Conservation (phyloP, 2,329 filamentous ascomycete species). For the Penicillium expansum region DNA sequence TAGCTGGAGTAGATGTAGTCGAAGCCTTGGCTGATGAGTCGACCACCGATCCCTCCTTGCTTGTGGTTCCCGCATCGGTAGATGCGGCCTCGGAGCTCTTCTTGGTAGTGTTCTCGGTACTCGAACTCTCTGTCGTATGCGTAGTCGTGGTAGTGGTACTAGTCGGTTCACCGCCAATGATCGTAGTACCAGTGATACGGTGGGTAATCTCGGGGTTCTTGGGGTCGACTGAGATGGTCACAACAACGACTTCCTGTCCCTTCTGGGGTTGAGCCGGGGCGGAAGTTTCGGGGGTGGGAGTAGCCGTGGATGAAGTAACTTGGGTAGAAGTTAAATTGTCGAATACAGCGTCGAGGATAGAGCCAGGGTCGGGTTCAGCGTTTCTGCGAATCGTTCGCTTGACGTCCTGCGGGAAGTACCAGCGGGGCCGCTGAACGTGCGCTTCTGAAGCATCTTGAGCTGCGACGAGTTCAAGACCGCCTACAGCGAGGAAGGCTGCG, state of each 20-base stretch:
- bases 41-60: neutral
- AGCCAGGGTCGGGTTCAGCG: neutral
- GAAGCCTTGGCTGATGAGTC: slow-evolving; percentile 3
- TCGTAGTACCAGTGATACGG: slow-evolving; percentile 20
- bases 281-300: slow-evolving; percentile 2
- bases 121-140: slow-evolving; percentile 1
- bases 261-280: neutral
- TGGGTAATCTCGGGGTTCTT: slow-evolving; percentile 14
- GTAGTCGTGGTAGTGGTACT: slow-evolving; percentile 8
- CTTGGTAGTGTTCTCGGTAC: neutral
- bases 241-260: slow-evolving; percentile 21
- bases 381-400: slow-evolving; percentile 24
- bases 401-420: slow-evolving; percentile 35
- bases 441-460: slow-evolving; percentile 28
- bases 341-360: neutral
- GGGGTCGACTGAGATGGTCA: slow-evolving; percentile 19
- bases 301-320: neutral
- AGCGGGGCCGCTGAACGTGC: slow-evolving; percentile 34
- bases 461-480: slow-evolving; percentile 33
- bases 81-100: slow-evolving; percentile 1
- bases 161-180: slow-evolving; percentile 12
- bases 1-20: too few species aligned
- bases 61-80: slow-evolving; percentile 1
- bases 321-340: slow-evolving; percentile 1
- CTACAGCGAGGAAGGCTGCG: slow-evolving; percentile 34